phyloP scores from a whole-genome alignment of 73 alveolate species.

The Paramecium tetraurelia region DNA sequence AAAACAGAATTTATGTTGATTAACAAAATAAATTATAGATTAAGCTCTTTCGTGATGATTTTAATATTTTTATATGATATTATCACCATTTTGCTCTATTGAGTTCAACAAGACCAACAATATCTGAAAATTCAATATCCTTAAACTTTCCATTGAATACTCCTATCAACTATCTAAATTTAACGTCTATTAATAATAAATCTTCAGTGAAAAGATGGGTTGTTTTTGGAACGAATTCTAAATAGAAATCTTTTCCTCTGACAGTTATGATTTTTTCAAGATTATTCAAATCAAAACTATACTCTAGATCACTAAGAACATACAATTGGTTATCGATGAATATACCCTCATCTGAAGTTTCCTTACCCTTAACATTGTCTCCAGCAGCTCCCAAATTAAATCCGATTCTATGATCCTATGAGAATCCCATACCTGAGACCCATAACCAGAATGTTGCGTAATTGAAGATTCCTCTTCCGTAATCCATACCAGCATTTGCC shows the following conservation, averaged over 20 bases:
- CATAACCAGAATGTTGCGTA: constrained; percentile 36
- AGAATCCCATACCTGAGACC: constrained; percentile 23
- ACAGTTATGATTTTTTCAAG: not conserved
- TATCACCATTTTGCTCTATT: constrained; percentile 19
- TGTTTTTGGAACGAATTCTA: not conserved
- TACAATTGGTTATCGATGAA: not conserved
- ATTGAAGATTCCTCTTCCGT: constrained; percentile 33
- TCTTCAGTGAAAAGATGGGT: not conserved
- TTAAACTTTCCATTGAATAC: not conserved
- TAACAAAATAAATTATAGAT: not conserved
- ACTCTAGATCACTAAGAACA: not conserved
- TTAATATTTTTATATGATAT: not conserved
- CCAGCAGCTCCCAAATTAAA: constrained; percentile 47
- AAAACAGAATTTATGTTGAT: not conserved
- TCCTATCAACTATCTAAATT: not conserved
- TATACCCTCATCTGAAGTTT: not conserved
- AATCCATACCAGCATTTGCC: constrained; percentile 22
- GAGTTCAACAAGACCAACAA: not conserved
- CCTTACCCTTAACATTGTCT: not conserved
- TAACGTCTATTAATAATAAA: constrained; percentile 1
- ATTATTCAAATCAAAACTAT: not conserved
- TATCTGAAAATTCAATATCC: constrained; percentile 1
- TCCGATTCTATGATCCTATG: not conserved
- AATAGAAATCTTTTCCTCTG: not conserved
- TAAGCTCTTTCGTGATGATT: not conserved